Conservation (phyloP, 148 eudicot genomes). For the Vaccinium myrtillus region DNA sequence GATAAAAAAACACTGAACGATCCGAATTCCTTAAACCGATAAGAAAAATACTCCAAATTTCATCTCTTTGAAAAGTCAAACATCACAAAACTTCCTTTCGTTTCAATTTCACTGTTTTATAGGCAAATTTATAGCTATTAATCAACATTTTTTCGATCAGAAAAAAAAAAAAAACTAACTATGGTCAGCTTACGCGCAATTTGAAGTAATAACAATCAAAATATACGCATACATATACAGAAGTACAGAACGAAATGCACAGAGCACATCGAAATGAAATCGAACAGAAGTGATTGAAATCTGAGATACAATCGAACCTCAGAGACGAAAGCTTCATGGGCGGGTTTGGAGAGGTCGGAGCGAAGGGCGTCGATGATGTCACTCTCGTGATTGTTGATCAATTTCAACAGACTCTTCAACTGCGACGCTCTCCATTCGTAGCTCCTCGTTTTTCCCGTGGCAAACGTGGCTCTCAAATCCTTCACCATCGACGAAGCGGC, state of each 20-base stretch:
- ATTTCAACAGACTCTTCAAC: slow-evolving; percentile 48
- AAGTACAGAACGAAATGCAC: not conserved
- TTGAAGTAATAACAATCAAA: not conserved
- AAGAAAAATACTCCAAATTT: not conserved
- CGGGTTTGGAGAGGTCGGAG: slow-evolving; percentile 64
- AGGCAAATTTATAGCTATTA: not conserved
- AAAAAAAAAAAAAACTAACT: too few species aligned
- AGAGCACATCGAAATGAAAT: not conserved
- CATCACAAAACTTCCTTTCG: not conserved
- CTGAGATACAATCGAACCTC: slow-evolving; percentile 38
- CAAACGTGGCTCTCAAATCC: slow-evolving; percentile 44
- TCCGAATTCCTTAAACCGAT: not conserved
- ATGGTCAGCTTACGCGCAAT: too few species aligned
- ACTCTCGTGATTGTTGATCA: slow-evolving; percentile 41
- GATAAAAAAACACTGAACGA: not conserved
- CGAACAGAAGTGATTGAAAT: not conserved
- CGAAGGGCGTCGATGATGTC: slow-evolving; percentile 61
- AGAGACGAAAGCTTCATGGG: slow-evolving; percentile 46
- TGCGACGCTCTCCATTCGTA: slow-evolving; percentile 72
- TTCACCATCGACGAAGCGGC: slow-evolving; percentile 39
- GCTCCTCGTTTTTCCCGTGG: slow-evolving; percentile 51
- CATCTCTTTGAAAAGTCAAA: not conserved
- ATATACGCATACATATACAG: not conserved
- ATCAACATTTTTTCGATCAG: too few species aligned
- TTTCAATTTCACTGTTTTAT: not conserved